Evolutionary conservation across 2,329 filamentous ascomycete genomes (phyloP), one percentile per base, ranked within the genome.

Genomic region (Verticillium dahliae): DNA sequence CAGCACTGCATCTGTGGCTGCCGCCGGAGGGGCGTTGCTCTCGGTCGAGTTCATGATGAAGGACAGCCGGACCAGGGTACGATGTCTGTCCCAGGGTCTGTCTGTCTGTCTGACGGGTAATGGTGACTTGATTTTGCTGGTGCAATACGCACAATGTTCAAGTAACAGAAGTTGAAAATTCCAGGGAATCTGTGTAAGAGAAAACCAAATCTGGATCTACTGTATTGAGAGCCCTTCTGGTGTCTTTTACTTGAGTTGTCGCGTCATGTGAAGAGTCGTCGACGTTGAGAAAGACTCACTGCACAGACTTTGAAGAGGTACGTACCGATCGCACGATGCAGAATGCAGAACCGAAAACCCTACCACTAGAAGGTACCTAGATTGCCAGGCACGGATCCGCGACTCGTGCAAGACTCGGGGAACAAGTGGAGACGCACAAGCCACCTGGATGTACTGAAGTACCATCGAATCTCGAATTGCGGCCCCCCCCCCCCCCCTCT

Each of bases 1-100:
- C 59, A 98, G 82, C 56, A 98, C 94, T 35, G 94, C 94, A 73
- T 90, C 86, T 57, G 88, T 91, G 61, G 87, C 89, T 65, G 81
- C 81, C 11, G 81, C 72, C 6, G 88, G 89, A n/a, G 83, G 82
- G 33, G 72, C 72, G 68, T 79, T 76, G 50, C 18, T 56, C 18
- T 52, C 18, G 7, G n/a, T 10, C 45, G 45, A 52, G 18, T 10
- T 27, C 45, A 31, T 52, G 9, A 52, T 52, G 45, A 18, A 18
- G 10, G 45, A n/a, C 9, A 7, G 18, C 18, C 18, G 18, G 45
- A 18, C 10, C 45, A 52, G 45, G 45, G 45, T 52, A 10, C 22
- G 45, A 52, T 31, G 27, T 31, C 3, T 52, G 45, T 52, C 18
- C 18, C 11, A 18, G 45, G 45, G 39, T n/a, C 15, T 45, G 39